A percentile compares a stretch with the other conserved stretches of the same genome.
Evolutionary conservation across 768 basidiomycete species (phyloP).

Genomic region (Russula emetica): DNA sequence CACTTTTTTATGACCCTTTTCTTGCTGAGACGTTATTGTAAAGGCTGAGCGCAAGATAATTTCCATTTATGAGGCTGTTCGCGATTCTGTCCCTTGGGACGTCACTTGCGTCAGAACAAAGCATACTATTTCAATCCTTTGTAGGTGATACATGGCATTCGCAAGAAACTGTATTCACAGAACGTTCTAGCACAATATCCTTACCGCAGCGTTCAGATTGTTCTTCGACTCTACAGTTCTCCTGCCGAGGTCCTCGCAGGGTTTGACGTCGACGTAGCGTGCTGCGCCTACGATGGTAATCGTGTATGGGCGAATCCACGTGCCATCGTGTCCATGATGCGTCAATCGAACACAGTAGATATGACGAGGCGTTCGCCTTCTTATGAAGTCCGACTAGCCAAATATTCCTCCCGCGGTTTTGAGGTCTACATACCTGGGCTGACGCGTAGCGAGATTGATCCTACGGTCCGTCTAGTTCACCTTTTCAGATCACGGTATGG

Average conservation of each 20-base stretch:
- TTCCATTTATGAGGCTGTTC: slow-evolving; percentile 56
- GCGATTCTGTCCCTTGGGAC: slow-evolving; percentile 65
- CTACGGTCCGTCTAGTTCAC: slow-evolving; percentile 42
- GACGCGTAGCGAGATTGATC: slow-evolving; percentile 49
- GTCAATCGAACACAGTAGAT: slow-evolving; percentile 61
- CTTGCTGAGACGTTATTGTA: slow-evolving; percentile 22
- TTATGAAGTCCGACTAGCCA: slow-evolving; percentile 58
- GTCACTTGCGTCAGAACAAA: slow-evolving; percentile 63
- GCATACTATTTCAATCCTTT: slow-evolving; percentile 62
- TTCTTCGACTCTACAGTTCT: slow-evolving; percentile 57
- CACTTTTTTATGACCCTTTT: neutral
- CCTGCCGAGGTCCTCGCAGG: slow-evolving; percentile 64
- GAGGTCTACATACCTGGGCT: slow-evolving; percentile 56
- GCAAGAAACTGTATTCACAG: neutral
- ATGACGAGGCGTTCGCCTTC: slow-evolving; percentile 61
- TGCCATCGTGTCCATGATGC: slow-evolving; percentile 57
- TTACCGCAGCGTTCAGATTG: slow-evolving; percentile 62
- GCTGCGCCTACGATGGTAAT: slow-evolving; percentile 50
- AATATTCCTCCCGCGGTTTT: slow-evolving; percentile 52
- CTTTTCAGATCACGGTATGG: neutral
- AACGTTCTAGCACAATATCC: slow-evolving; percentile 53
- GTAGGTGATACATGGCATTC: slow-evolving; percentile 33
- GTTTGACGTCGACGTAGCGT: slow-evolving; percentile 64
- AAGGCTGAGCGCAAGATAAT: slow-evolving; percentile 56
- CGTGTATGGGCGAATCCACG: slow-evolving; percentile 60